Percentiles rank a stretch among this genome's conserved stretches.
These are phyloP conservation scores for Populus alba DNA, from an alignment of 345 rosid species.

Conservation along the genomic window DNA sequence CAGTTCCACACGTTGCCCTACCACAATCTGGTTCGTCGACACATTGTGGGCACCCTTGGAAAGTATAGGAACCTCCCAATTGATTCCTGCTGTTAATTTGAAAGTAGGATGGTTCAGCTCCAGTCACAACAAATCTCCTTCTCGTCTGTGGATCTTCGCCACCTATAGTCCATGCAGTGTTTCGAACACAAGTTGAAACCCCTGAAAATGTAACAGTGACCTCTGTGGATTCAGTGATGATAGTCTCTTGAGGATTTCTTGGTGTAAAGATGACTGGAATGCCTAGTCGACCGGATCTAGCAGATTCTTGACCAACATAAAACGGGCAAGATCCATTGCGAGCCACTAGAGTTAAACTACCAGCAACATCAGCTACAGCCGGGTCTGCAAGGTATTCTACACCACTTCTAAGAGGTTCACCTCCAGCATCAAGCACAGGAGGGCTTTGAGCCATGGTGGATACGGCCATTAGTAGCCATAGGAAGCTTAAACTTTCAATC, in stretches of 20 bases:
- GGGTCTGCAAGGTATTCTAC: conserved; percentile 3
- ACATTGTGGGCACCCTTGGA: background rate
- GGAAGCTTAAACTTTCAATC: background rate
- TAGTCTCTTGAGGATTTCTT: background rate
- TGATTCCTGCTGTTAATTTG: background rate
- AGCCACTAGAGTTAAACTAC: conserved; percentile 4
- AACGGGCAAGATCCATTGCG: conserved; percentile 3
- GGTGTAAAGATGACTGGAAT: conserved; percentile 2
- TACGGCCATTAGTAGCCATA: background rate
- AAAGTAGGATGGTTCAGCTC: background rate
- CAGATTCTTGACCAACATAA: conserved; percentile 9
- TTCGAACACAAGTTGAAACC: background rate
- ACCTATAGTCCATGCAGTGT: conserved; percentile 4
- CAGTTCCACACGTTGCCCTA: too few relatives aligned
- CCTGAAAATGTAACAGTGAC: conserved; percentile 5
- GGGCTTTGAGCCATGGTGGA: conserved; percentile 8
- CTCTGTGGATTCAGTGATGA: conserved; percentile 6
- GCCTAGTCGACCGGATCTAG: background rate
- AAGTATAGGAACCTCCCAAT: background rate
- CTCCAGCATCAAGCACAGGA: background rate
- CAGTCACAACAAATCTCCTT: too few relatives aligned
- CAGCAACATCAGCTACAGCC: conserved; percentile 14
- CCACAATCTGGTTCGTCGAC: too few relatives aligned
- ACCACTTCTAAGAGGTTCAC: conserved; percentile 1
- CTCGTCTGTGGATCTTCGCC: too few relatives aligned